Evolutionary conservation across 2,329 filamentous ascomycete genomes (phyloP).

Genomic region (Magnaporthiopsis incrustans): DNA sequence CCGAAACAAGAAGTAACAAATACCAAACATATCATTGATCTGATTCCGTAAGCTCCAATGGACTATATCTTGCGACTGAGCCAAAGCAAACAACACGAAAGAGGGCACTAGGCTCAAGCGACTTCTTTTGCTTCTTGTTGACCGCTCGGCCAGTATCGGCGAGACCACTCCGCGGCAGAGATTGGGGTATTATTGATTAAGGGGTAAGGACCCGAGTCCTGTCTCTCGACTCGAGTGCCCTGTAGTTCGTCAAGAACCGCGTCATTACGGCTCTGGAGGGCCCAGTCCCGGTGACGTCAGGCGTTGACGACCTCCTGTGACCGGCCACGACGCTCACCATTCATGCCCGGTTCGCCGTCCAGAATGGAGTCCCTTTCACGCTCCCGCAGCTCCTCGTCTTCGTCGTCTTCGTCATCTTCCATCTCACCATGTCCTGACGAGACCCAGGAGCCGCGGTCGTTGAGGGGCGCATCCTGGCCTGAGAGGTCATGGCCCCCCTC

Average conservation of each 20-base stretch:
- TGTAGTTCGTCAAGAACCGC: neutral
- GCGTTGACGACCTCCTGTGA: conserved; percentile 43
- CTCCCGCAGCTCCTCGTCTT: conserved; percentile 34
- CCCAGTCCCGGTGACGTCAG: conserved; percentile 20
- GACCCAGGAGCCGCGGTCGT: conserved; percentile 79
- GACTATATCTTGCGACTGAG: neutral
- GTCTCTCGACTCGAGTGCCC: neutral
- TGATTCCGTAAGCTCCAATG: neutral
- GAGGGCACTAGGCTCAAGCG: neutral
- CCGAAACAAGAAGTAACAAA: neutral
- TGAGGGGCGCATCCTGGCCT: conserved; percentile 69
- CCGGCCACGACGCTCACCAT: conserved; percentile 49
- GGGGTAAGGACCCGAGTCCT: neutral
- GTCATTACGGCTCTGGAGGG: neutral
- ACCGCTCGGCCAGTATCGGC: no score
- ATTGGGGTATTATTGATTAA: neutral
- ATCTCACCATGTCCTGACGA: conserved; percentile 57
- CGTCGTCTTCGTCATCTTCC: conserved; percentile 58
- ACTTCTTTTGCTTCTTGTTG: neutral
- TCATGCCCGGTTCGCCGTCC: conserved; percentile 44
- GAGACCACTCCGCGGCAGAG: neutral
- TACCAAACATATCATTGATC: neutral
- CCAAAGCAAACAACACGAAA: neutral
- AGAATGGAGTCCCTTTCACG: conserved; percentile 32
- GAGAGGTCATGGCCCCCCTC: conserved; percentile 72